Base-by-base conservation (phyloP, 2,329 filamentous ascomycete species). In the Chaetomium sp. region DNA sequence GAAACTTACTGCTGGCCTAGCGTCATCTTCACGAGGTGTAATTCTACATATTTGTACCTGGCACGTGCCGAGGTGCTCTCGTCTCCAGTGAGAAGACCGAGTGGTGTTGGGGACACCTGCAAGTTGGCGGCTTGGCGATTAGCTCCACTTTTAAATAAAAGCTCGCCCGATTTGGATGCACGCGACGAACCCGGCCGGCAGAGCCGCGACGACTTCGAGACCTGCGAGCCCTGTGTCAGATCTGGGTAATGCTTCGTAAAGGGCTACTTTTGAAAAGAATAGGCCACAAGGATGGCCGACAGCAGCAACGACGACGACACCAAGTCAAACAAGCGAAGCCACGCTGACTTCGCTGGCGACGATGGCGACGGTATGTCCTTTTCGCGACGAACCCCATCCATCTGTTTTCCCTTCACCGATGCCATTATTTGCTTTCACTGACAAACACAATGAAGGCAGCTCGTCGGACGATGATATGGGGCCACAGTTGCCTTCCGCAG, bases 381-480 rank as follows among this genome's bases (percentile, higher is more conserved):
- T 33, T 5, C n/a, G 6, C 12, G 2, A 2, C 34, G 34, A 6
- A 6, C 27, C 9, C 3, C 49, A 4, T 8, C 10, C n/a, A 33
- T 44, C 7, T 6, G 14, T 10, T 14, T 8, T 6, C 6, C 11
- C 42, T 33, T 6, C 40, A 9, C 37, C 32, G 8, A 27, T 34
- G 12, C 44, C 10, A 46, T 34, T 46, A 12, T 33, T 5, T n/a
- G 12, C 33, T 34, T 53, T 14, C 19, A 27, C 58, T 61, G 43
- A 61, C 44, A n/a, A 1, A 43, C 19, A 14, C 12, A 12, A 34
- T 60, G 60, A 55, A 79, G 83, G 82, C 52, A 84, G 80, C 65
- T 95, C 89, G 38, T 92, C 88, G 4, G 88, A 90, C 66, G 91
- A 96, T 73, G 91, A 95, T 68, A 94, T 96, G 75, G 94, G 94